Base-by-base conservation (phyloP, 768 basidiomycete genomes). In the Boletus reticuloceps region DNA sequence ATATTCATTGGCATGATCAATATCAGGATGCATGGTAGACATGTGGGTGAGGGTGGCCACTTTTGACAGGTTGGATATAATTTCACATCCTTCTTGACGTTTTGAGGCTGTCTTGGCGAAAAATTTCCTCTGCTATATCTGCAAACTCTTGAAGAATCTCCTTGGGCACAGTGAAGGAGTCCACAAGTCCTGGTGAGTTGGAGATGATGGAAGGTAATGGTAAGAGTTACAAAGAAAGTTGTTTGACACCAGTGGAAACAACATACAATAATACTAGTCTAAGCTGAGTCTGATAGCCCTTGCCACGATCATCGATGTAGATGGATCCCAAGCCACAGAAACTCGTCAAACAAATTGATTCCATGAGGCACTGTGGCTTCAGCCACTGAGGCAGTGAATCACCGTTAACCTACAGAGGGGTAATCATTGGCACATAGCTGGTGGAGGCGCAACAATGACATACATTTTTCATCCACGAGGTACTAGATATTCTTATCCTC, bases 1-100 rank as follows among this genome's bases (percentile, higher is more conserved):
- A 62, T 99, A 98, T 73, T 98, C 97, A 68, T 99, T 96, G 42
- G 97, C 94, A 64, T 98, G 96, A 72, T 98, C 96, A 58, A 98
- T 98, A 79, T 99, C 96, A 4, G 97, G 96, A 63, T 95, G 89
- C 96, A 99, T 98, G 20, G 96, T 99, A 36, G 97, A 99, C 97
- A 99, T 98, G 75, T 99, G 97, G 4, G 97, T 96, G 22, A 99
- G 87, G 74, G 97, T 96, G 29, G 95, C 96, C 11, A 96, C 97
- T n/a, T 74, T 99, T 29, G 97, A 96, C 39, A 98, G 78, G 72
- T 98, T 99, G 64, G 93, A 96, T 63, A 22, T 22, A 22, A 22
- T 22, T 22, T 22, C 4, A 22, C 3, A 3, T 22, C 22, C 22
- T 22, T 27, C 95, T 22, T 22, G 22, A 22, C 4, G 3, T 22